Conservation (phyloP, 148 eudicot species). For the Spergularia bocconei region DNA sequence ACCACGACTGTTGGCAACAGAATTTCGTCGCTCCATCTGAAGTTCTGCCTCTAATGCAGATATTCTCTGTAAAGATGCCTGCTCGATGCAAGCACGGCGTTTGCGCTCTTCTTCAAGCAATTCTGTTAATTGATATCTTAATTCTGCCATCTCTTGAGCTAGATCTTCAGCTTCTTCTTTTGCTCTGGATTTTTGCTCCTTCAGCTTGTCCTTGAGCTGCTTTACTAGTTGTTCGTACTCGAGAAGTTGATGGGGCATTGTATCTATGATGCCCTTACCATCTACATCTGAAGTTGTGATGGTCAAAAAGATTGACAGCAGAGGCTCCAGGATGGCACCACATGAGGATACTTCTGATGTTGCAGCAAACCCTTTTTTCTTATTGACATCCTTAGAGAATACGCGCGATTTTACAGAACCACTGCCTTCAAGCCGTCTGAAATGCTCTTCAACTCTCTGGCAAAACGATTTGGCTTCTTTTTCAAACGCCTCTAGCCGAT, state of each 20-base stretch:
- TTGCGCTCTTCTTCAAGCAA: slow-evolving; percentile 81
- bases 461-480: slow-evolving; percentile 31
- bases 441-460: slow-evolving; percentile 38
- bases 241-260: slow-evolving; percentile 34
- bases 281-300: slow-evolving; percentile 32
- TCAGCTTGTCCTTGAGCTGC: slow-evolving; percentile 62
- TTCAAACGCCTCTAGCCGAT: slow-evolving; percentile 37
- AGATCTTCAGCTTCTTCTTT: slow-evolving; percentile 86
- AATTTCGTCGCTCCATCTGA: slow-evolving; percentile 26
- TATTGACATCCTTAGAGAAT: no score
- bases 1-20: slow-evolving; percentile 14
- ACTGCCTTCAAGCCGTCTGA: slow-evolving; percentile 12
- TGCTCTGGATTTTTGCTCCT: slow-evolving; percentile 54
- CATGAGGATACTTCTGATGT: slow-evolving; percentile 25
- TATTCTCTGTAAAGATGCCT: slow-evolving; percentile 72
- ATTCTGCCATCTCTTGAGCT: slow-evolving; percentile 92
- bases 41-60: slow-evolving; percentile 67
- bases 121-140: slow-evolving; percentile 65
- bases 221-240: slow-evolving; percentile 51
- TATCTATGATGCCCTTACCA: slow-evolving; percentile 28
- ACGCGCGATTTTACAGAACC: neutral
- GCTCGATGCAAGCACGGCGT: slow-evolving; percentile 68
- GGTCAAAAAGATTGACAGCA: slow-evolving; percentile 32
- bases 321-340: slow-evolving; percentile 37
- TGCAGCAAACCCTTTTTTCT: no score